Conservation (phyloP, 106 monocot genomes). For the Allium fistulosum region DNA sequence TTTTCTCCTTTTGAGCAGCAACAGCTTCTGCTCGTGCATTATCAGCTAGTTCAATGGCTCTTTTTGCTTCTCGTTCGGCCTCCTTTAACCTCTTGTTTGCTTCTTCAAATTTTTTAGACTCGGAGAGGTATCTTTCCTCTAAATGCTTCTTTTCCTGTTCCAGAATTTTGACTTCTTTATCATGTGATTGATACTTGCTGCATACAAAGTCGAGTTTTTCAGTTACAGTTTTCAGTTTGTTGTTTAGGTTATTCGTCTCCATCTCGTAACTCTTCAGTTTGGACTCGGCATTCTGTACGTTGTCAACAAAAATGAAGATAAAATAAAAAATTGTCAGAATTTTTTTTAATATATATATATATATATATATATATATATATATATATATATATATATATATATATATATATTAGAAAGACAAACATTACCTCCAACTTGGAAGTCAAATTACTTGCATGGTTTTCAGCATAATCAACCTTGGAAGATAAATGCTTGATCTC, state of each 20-base stretch:
- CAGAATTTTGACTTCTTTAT: constrained; percentile 52
- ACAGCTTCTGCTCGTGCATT: constrained; percentile 53
- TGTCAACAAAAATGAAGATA: too few relatives aligned
- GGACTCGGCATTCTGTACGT: constrained; percentile 47
- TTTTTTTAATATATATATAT: too few relatives aligned
- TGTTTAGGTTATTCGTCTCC: constrained; percentile 48
- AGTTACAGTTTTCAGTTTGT: constrained; percentile 33
- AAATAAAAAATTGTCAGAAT: background rate
- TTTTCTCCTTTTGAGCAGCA: constrained; percentile 75
- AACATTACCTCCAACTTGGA: constrained; percentile 48
- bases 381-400: too few relatives aligned
- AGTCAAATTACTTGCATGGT: constrained; percentile 33
- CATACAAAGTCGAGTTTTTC: constrained; percentile 45
- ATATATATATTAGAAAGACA: background rate
- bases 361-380: too few relatives aligned
- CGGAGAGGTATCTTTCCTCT: constrained; percentile 69
- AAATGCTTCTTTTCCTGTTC: constrained; percentile 86
- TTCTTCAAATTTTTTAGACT: constrained; percentile 78
- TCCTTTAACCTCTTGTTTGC: constrained; percentile 56
- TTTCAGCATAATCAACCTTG: constrained; percentile 51
- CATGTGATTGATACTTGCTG: constrained; percentile 43
- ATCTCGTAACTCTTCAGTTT: constrained; percentile 48
- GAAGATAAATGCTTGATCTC: constrained; percentile 58
- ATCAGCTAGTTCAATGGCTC: constrained; percentile 70
- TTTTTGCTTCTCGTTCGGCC: constrained; percentile 73